Base-by-base conservation (phyloP, 768 basidiomycete genomes). In the Amanita subjunquillea region DNA sequence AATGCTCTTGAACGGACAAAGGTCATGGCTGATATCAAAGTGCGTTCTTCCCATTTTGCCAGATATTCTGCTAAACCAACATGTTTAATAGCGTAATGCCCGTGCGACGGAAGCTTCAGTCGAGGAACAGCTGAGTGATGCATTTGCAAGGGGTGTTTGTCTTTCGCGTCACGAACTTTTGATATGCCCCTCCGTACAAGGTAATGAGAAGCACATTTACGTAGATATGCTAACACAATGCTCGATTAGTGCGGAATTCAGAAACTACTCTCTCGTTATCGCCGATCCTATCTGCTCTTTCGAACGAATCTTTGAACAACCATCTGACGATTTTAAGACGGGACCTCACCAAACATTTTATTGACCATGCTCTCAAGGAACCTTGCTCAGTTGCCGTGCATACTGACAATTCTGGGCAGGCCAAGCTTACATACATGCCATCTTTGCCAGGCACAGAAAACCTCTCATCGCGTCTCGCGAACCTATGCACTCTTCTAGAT, bases 91-190 rank as follows among this genome's bases (percentile, higher is more conserved):
- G 88, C 72, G 69, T 47, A 78, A 70, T 57, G 74, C 80, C 54
- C 74, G 73, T 54, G 73, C 78, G 7, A 64, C 75, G 23, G 72
- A 73, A 59, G 79, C 83, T 51, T 77, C 77, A 36, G 65, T 79
- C 6, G 81, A 87, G 60, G 89, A 90, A 55, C 81, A 87, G 59
- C 71, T 91, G 22, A 77, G 73, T 57, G 80, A 87, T 44, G 83
- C 83, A 2, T 89, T 80, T 60, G 65, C 76, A 20, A 74, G 80
- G 59, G 74, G 83, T 59, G 64, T 90, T 23, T 60, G 71, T 2
- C 62, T 85, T 27, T 72, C 75, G 23, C 66, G 76, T 3, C 71
- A 70, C 13, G 72, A 74, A 54, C 58, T 88, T 27, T 64, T 67
- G 27, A 72, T 89, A 48, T 70, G 67, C 50, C 66, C 76, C 10